These are phyloP conservation scores for Ceratocystis colombiana DNA, from an alignment of 2,329 filamentous ascomycete genomes.

Conservation along the genomic window DNA sequence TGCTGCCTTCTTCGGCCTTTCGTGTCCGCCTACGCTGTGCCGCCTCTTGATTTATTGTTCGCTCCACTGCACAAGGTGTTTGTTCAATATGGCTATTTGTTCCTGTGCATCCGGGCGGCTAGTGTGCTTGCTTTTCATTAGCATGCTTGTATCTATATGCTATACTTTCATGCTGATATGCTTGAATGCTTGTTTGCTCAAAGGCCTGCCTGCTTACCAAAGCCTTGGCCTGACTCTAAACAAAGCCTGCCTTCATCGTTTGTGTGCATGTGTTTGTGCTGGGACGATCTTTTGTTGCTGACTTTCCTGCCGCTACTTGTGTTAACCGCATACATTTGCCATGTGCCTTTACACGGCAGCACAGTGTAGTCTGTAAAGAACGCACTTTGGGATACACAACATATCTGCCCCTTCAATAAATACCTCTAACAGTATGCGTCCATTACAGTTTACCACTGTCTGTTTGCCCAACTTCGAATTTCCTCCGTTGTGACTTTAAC, in stretches of 20 bases:
- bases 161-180: not conserved
- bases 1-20: not conserved
- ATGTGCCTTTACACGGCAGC: not conserved
- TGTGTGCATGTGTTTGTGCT: too few species aligned
- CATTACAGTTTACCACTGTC: not conserved
- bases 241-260: too few species aligned
- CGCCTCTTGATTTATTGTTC: not conserved
- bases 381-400: too few species aligned
- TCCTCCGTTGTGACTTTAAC: not conserved
- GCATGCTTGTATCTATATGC: too few species aligned
- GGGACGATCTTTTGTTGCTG: too few species aligned
- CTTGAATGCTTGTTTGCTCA: not conserved
- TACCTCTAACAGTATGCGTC: too few species aligned
- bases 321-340: not conserved
- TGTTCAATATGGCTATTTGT: slow-evolving; percentile 8
- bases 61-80: not conserved
- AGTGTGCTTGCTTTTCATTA: not conserved
- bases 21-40: not conserved
- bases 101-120: slow-evolving; percentile 11
- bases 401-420: too few species aligned
- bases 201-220: too few species aligned
- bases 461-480: not conserved
- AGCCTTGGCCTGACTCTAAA: too few species aligned
- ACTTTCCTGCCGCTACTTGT: too few species aligned
- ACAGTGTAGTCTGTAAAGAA: too few species aligned